Conservation (phyloP, 2,329 filamentous ascomycete genomes). For the Claviceps spartinae region DNA sequence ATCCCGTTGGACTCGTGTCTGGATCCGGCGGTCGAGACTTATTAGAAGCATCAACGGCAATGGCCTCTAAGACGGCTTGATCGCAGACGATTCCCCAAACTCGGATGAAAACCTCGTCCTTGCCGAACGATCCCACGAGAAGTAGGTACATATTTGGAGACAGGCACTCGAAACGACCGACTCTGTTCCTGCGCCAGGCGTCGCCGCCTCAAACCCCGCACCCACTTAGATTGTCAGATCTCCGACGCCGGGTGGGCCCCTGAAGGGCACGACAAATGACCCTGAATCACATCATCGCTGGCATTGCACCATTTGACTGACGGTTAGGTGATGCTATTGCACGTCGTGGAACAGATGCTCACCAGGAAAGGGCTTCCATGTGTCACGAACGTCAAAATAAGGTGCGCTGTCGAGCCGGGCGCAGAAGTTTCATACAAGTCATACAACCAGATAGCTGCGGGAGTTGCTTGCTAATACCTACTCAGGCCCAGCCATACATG, state of each 20-base stretch:
- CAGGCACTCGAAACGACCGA: background rate
- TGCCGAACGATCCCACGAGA: background rate
- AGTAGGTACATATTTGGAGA: background rate
- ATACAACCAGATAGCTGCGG: too few relatives aligned
- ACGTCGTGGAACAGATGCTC: too few relatives aligned
- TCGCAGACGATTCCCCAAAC: background rate
- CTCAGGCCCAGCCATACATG: too few relatives aligned
- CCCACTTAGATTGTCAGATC: background rate
- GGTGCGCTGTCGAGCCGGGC: too few relatives aligned
- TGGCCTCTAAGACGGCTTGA: too few relatives aligned
- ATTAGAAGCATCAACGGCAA: background rate
- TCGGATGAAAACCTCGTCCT: background rate
- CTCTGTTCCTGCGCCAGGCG: background rate
- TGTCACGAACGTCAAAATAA: too few relatives aligned
- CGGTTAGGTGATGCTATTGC: background rate
- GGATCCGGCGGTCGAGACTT: background rate
- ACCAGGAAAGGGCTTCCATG: too few relatives aligned
- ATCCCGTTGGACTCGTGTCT: background rate
- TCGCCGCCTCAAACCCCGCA: background rate
- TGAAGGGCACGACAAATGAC: conserved; percentile 6
- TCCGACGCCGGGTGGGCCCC: conserved; percentile 1
- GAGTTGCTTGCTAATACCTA: too few relatives aligned
- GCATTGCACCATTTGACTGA: background rate
- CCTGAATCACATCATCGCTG: conserved; percentile 8
- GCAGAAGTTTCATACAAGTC: too few relatives aligned